Percentiles rank a stretch among this genome's conserved stretches.
phyloP scores from a whole-genome alignment of 2,329 filamentous ascomycete genomes.

The Ceratocystis smalleyi region DNA sequence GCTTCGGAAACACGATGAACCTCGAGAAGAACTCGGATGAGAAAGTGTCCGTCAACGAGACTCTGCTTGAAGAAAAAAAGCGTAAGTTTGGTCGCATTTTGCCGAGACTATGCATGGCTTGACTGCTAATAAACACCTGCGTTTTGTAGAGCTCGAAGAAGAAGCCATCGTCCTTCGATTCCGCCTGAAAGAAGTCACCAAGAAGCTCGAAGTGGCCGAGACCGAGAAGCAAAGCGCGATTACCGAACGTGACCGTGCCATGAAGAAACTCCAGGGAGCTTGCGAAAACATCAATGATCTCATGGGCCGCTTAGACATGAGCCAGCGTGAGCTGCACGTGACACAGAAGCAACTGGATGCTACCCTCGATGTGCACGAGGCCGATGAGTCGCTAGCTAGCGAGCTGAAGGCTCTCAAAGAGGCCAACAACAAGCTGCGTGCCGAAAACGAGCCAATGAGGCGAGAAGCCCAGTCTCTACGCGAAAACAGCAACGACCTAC shows the following conservation, averaged over 20 bases:
- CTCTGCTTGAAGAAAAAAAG: constrained; percentile 37
- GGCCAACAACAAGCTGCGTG: constrained; percentile 17
- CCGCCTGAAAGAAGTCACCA: constrained; percentile 46
- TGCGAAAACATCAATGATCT: constrained; percentile 41
- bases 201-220: constrained; percentile 45
- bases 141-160: constrained; percentile 37
- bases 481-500: constrained; percentile 28
- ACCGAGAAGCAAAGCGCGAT: constrained; percentile 47
- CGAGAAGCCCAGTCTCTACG: constrained; percentile 29
- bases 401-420: constrained; percentile 29
- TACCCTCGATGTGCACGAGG: constrained; percentile 26
- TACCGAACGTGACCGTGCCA: constrained; percentile 49
- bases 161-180: constrained; percentile 44
- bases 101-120: not conserved
- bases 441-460: constrained; percentile 24
- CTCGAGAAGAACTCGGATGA: constrained; percentile 16
- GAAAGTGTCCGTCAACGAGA: constrained; percentile 20
- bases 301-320: constrained; percentile 28
- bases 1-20: constrained; percentile 25
- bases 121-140: not conserved
- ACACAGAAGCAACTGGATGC: constrained; percentile 30
- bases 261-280: constrained; percentile 45
- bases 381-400: constrained; percentile 28
- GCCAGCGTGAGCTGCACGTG: constrained; percentile 29
- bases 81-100: constrained; percentile 30